phyloP scores from a whole-genome alignment of 441 rosid genomes.

The Arabidopsis hybrid region DNA sequence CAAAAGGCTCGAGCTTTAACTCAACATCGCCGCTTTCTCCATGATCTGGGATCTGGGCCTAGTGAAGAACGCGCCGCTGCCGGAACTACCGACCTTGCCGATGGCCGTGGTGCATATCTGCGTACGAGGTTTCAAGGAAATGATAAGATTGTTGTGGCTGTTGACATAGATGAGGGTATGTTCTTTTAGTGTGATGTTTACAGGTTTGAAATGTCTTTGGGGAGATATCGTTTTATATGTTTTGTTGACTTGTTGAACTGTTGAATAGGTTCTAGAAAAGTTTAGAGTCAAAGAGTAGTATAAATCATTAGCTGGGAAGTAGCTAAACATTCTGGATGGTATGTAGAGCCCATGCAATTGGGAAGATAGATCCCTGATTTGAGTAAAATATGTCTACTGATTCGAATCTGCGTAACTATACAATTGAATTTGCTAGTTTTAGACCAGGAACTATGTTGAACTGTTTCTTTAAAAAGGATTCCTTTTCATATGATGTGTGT shows the following conservation, averaged over 20 bases:
- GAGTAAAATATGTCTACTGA: background rate
- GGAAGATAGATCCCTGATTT: constrained; percentile 13
- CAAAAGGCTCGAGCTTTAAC: constrained; percentile 57
- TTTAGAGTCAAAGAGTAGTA: constrained; percentile 8
- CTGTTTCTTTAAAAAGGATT: background rate
- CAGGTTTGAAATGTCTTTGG: background rate
- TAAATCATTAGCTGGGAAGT: background rate
- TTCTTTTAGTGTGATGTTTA: constrained; percentile 6
- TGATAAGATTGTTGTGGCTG: constrained; percentile 83
- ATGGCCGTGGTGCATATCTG: constrained; percentile 50
- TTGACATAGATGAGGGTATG: constrained; percentile 94
- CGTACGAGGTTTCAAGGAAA: constrained; percentile 52
- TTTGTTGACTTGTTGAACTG: constrained; percentile 15
- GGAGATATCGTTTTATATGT: background rate
- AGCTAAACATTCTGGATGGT: constrained; percentile 7
- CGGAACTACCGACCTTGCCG: constrained; percentile 48
- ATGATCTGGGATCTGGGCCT: constrained; percentile 50
- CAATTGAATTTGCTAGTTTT: background rate
- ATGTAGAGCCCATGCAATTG: constrained; percentile 1
- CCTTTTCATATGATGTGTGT: constrained; percentile 4
- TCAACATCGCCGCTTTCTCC: constrained; percentile 50
- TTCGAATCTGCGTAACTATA: background rate
- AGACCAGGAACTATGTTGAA: background rate
- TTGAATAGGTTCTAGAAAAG: background rate
- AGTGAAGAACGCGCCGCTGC: background rate